phyloP scores from a whole-genome alignment of 2,329 filamentous ascomycete genomes.

The Pleoardoris graminearum region DNA sequence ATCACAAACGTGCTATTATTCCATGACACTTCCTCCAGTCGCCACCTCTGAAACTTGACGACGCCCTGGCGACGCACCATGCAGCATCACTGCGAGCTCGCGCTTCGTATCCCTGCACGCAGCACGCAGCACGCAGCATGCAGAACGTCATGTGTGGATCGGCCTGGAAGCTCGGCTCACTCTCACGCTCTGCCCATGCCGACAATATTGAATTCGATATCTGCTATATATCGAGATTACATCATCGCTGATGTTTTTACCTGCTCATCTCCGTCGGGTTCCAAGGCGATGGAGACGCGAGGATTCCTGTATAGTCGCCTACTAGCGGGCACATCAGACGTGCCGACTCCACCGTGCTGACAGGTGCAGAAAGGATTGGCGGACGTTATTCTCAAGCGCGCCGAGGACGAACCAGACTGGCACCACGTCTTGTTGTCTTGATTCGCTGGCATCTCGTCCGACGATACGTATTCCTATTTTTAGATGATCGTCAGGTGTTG shows the following conservation, averaged over 20 bases:
- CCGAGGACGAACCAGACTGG: no score
- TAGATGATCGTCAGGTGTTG: background rate
- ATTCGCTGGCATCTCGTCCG: background rate
- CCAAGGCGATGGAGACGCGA: no score
- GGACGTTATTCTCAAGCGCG: no score
- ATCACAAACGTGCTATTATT: background rate
- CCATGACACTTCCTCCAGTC: background rate
- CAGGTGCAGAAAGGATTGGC: conserved; percentile 1
- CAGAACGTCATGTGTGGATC: conserved; percentile 7
- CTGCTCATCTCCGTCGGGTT: no score
- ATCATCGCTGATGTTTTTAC: no score
- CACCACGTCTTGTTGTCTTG: background rate
- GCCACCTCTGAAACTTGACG: conserved; percentile 3
- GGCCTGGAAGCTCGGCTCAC: background rate
- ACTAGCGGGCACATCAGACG: no score
- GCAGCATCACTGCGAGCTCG: conserved; percentile 5
- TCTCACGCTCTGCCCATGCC: background rate
- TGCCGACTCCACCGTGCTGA: no score
- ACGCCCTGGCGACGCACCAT: background rate
- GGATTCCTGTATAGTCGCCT: no score
- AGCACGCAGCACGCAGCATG: background rate
- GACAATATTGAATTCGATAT: background rate
- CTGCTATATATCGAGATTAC: no score
- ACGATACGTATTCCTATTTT: background rate
- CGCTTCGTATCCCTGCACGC: background rate